Evolutionary conservation across 176 grass and related monocot species (phyloP), one percentile per base, ranked within the genome.

Genomic region (Oryza glumipatula): DNA sequence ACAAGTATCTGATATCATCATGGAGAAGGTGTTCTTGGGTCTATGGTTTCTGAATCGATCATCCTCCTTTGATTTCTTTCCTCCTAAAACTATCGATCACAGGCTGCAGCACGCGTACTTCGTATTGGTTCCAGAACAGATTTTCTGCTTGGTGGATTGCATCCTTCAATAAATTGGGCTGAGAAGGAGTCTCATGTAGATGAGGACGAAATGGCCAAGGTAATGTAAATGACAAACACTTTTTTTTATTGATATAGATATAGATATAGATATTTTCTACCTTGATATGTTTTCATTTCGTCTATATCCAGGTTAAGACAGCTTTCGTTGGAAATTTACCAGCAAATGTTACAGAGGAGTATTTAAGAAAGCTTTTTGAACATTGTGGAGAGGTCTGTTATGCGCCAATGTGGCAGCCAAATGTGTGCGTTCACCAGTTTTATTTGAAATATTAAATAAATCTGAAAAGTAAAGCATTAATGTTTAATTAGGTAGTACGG

Each of bases 291-390:
- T 81, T 33, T 72, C 26, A 44, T 78, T 78, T 38, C 85, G 52
- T 71, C 68, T 69, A 74, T 79, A 77, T 64, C 44, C 72, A 94
- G 94, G 81, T 88, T 72, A 94, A 86, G 76, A 73, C 81, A 81
- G 94, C 94, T 84, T 97, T 94, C 86, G 76, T 97, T 90, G 94
- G 94, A 35, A 97, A 94, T 83, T 74, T 97, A 70, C 94, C 94
- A 45, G 78, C 39, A 81, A 89, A 86, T 90, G 85, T 66, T 72
- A 90, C 84, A 19, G 91, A 97, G 68, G 85, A 86, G 38, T 97
- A 88, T 65, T 69, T 97, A 45, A 88, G 26, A 76, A 84, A 86
- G 66, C 91, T 97, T 84, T 97, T 97, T 92, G 84, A 75, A 84
- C 87, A 77, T 79, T 87, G 88, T 33, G 91, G 91, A 81, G 75